Base-by-base conservation (phyloP, 306 rosid species). In the Ammopiptanthus mongolicus region DNA sequence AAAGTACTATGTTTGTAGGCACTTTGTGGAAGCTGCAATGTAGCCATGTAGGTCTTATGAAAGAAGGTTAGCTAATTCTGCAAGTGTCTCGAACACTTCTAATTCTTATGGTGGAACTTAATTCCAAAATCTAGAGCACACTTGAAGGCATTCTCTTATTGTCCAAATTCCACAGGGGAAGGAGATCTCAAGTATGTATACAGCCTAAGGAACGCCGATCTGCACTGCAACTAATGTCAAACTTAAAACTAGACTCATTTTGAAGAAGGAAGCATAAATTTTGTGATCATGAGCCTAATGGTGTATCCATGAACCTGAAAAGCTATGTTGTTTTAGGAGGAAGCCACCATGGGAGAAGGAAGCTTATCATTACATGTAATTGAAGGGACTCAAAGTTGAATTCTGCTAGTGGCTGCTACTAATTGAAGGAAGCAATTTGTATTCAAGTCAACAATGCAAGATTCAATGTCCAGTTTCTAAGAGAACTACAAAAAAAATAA, bases 401-500 rank as follows among this genome's bases (percentile, higher is more conserved):
- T 37, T 71, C 55, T n/a, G 5, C 60, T 53, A 52, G 60, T 71
- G 52, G 51, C 23, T 12, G 67, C 78, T 63, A 63, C 58, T 42
- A 69, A 42, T 59, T 14, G 55, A 55, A 69, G 29, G 71, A 75
- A 46, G 78, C 53, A 79, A 25, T 69, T 18, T 36, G 47, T 5
- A 74, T 65, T 55, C 70, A 50, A 25, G 58, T 60, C 23, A 44
- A 50, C n/a, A 29, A 9, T n/a, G 34, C 28, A 61, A 63, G 59
- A 55, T 53, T 42, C 66, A 48, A 53, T 19, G 14, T 48, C 59
- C 52, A 78, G 59, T 33, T 64, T 79, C 59, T 9, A 29, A 36
- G 44, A 51, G 31, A 70, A 83, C 42, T 34, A n/a, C 1, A 73
- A 36, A 74, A 69, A 34, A 3, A 25, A 23, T 23, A 56, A 69